phyloP scores from a whole-genome alignment of 2,329 filamentous ascomycete species.

The Penicillium fuscoglaucum region DNA sequence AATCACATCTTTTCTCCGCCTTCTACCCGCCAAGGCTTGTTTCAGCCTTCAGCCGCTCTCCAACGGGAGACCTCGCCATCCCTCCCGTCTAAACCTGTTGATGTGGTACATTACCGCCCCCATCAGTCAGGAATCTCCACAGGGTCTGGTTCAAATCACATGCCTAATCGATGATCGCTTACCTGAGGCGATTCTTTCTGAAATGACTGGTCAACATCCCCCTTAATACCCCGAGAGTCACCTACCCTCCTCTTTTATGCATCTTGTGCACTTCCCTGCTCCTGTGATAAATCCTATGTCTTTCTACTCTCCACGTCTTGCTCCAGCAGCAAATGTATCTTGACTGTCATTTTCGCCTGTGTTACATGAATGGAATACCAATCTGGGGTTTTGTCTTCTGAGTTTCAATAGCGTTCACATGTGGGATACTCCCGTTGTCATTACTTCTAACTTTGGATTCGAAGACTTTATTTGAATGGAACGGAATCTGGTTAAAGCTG shows the following conservation, averaged over 20 bases:
- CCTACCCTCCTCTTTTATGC: neutral
- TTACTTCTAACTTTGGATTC: slow-evolving; percentile 10
- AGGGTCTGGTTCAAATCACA: slow-evolving; percentile 33
- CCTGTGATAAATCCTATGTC: slow-evolving; percentile 20
- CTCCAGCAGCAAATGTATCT: slow-evolving; percentile 18
- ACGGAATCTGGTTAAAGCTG: slow-evolving; percentile 5
- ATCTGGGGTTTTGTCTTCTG: slow-evolving; percentile 3
- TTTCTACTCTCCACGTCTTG: slow-evolving; percentile 11
- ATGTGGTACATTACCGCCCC: slow-evolving; percentile 31
- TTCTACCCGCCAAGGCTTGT: slow-evolving; percentile 37
- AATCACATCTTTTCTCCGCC: slow-evolving; percentile 38
- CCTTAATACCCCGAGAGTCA: slow-evolving; percentile 9
- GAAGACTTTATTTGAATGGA: slow-evolving; percentile 16
- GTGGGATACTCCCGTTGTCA: slow-evolving; percentile 10
- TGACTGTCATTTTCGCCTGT: slow-evolving; percentile 16
- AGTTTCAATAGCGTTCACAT: slow-evolving; percentile 18
- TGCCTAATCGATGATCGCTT: slow-evolving; percentile 33
- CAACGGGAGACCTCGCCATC: slow-evolving; percentile 36
- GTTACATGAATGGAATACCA: slow-evolving; percentile 12
- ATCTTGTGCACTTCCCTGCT: slow-evolving; percentile 12
- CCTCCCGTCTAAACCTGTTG: slow-evolving; percentile 33
- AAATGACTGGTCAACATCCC: slow-evolving; percentile 1
- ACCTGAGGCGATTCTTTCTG: neutral
- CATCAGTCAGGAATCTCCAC: slow-evolving; percentile 33
- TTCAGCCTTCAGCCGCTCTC: slow-evolving; percentile 29